Evolutionary conservation across 2,329 filamentous ascomycete species (phyloP), one percentile per base, ranked within the genome.

Genomic region (Gyromitra esculenta): DNA sequence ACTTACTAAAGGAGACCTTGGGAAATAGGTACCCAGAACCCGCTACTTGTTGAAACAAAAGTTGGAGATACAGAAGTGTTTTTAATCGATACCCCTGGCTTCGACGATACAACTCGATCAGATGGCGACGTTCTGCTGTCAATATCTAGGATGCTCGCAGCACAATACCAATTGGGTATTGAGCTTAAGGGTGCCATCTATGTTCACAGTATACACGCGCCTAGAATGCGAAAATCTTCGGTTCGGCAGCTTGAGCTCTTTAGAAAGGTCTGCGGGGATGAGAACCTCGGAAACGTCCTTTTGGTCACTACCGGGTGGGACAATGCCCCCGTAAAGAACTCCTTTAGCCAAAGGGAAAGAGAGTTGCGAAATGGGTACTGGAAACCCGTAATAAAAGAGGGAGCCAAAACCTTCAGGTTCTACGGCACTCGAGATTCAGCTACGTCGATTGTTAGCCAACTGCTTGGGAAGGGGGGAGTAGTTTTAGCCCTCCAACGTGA

Each of bases 281-380:
- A 83, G 15, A 81, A 81, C 25, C 80, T 86, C 1, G 78, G 45
- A 21, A 21, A 21, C 59, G 84, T 86, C 18, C 78, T 84, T 3
- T 78, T 86, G 13, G 82, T 81, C 0, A 86, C 85, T 2, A 85
- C 82, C 15, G 83, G 84, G 80, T 86, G 85, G 85, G 82, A 82
- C 60, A 80, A 81, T 64, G 60, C n/a, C 7, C n/a, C 39, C 60
- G 60, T 9, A 15, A 64, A 39, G 15, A 2, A 13, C 15, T 11
- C 11, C n/a, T 21, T 50, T 18, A 6, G n/a, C 35, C 56, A 59
- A 48, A 64, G 37, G 11, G 60, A 64, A 64, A 15, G 39, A 31
- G n/a, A 15, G 11, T 21, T 21, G 18, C 18, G 18, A 21, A 21
- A 21, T 21, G 43, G 45, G 11, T 64, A 41, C 37, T 64, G 21